These are phyloP conservation scores for Ustilago bromivora DNA, from an alignment of 1,284 basidiomycete genomes.

Conservation along the genomic window DNA sequence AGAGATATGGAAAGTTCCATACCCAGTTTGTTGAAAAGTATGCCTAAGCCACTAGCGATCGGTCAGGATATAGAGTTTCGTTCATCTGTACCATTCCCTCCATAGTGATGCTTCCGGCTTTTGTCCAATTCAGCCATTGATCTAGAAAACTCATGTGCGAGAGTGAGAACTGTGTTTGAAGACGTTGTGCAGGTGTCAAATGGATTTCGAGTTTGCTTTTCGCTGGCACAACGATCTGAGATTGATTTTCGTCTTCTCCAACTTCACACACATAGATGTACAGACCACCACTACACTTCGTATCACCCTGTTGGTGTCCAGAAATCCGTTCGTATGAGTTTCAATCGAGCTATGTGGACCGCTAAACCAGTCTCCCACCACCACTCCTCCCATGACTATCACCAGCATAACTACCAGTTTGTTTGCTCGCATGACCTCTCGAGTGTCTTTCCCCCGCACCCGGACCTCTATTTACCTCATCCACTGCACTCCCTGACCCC, in stretches of 20 bases:
- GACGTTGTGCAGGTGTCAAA: not conserved
- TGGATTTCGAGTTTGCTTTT: not conserved
- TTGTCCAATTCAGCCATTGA: not conserved
- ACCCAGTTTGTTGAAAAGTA: conserved; percentile 56
- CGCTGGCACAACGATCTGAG: no score
- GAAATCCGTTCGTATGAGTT: not conserved
- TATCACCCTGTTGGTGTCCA: no score
- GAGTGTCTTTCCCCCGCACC: conserved; percentile 5
- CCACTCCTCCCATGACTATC: conserved; percentile 16
- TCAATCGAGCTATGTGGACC: no score
- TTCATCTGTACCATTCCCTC: not conserved
- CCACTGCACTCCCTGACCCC: conserved; percentile 14
- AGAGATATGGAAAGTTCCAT: conserved; percentile 66
- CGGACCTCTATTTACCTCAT: conserved; percentile 19
- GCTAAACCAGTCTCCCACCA: conserved; percentile 18
- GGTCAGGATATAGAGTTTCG: not conserved
- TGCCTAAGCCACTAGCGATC: conserved; percentile 2
- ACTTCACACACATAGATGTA: not conserved
- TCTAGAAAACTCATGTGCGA: not conserved
- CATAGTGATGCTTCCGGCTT: not conserved
- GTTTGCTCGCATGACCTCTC: conserved; percentile 24
- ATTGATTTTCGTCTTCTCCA: no score
- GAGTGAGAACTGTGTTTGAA: not conserved
- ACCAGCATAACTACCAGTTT: conserved; percentile 29
- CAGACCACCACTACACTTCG: no score